phyloP scores from a whole-genome alignment of 345 rosid genomes.

The Arabis hirsuta region DNA sequence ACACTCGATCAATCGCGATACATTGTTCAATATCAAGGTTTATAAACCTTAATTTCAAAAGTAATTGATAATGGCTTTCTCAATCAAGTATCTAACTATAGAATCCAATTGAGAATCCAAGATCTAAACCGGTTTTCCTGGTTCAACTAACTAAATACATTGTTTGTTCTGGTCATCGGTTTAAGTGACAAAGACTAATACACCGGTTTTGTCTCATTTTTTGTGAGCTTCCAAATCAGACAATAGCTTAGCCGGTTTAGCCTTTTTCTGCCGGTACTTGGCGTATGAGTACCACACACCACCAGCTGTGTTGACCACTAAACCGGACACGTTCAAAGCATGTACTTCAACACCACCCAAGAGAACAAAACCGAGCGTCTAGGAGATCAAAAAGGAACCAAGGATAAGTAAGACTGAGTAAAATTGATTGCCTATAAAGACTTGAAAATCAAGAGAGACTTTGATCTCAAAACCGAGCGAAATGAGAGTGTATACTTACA shows the following conservation, averaged over 20 bases:
- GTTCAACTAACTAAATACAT: slow-evolving; percentile 13
- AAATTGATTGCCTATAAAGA: slow-evolving; percentile 9
- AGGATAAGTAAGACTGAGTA: slow-evolving; percentile 13
- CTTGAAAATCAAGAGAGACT: slow-evolving; percentile 1
- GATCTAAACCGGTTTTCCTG: slow-evolving; percentile 5
- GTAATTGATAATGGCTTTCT: not conserved
- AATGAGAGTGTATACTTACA: slow-evolving; percentile 54
- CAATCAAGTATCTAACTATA: not conserved
- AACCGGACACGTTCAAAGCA: slow-evolving; percentile 81
- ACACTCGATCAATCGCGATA: not conserved
- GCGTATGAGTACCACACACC: slow-evolving; percentile 94
- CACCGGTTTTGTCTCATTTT: slow-evolving; percentile 40
- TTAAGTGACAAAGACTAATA: not conserved
- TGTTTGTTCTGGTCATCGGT: not conserved
- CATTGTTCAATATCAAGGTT: not conserved
- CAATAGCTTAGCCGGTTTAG: slow-evolving; percentile 56
- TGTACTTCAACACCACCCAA: slow-evolving; percentile 95
- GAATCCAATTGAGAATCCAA: not conserved
- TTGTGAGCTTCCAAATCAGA: slow-evolving; percentile 72
- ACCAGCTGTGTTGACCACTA: slow-evolving; percentile 87
- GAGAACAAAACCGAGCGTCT: slow-evolving; percentile 90
- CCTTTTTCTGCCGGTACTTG: slow-evolving; percentile 78
- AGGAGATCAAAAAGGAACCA: slow-evolving; percentile 11
- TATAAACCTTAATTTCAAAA: not conserved
- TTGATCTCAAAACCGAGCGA: slow-evolving; percentile 6